These are phyloP conservation scores for Didymellaceae sp. DNA, from an alignment of 2,329 filamentous ascomycete genomes.

Conservation along the genomic window DNA sequence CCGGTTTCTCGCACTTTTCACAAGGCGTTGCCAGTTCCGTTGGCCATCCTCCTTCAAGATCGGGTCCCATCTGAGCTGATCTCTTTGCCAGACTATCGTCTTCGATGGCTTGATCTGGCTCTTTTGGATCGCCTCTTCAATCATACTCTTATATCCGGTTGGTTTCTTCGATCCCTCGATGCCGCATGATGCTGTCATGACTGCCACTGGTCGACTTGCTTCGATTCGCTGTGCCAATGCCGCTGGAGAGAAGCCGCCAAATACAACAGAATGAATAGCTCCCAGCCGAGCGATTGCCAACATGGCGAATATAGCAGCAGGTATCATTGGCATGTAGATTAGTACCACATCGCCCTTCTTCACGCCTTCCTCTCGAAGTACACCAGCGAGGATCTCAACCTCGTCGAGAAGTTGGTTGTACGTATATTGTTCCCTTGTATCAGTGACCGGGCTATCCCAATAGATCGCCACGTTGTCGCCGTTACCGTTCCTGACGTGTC, in stretches of 20 bases:
- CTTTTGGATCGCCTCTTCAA: slow-evolving; percentile 73
- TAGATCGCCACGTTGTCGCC: slow-evolving; percentile 78
- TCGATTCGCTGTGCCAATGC: slow-evolving; percentile 90
- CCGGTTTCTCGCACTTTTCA: slow-evolving; percentile 72
- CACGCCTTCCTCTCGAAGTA: slow-evolving; percentile 81
- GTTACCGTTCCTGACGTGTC: slow-evolving; percentile 79
- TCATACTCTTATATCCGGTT: slow-evolving; percentile 74
- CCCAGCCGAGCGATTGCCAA: slow-evolving; percentile 82
- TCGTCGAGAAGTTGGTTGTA: slow-evolving; percentile 79
- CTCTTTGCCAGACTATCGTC: slow-evolving; percentile 83
- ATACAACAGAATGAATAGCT: slow-evolving; percentile 89
- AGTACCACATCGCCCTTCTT: slow-evolving; percentile 84
- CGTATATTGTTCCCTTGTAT: slow-evolving; percentile 72
- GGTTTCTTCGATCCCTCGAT: slow-evolving; percentile 86
- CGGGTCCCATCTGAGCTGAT: slow-evolving; percentile 75
- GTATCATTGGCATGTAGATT: slow-evolving; percentile 98
- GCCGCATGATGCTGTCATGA: slow-evolving; percentile 90
- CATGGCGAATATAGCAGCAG: slow-evolving; percentile 83
- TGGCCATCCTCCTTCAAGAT: slow-evolving; percentile 72
- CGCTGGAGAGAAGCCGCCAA: slow-evolving; percentile 84
- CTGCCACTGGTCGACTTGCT: slow-evolving; percentile 73
- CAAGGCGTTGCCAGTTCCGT: slow-evolving; percentile 78
- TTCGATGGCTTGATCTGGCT: slow-evolving; percentile 74
- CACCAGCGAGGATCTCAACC: slow-evolving; percentile 81
- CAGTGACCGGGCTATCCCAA: slow-evolving; percentile 87